Evolutionary conservation across 805 yeast species (phyloP), one percentile per base, ranked within the genome.

Genomic region (Kodamaea kakaduensis): DNA sequence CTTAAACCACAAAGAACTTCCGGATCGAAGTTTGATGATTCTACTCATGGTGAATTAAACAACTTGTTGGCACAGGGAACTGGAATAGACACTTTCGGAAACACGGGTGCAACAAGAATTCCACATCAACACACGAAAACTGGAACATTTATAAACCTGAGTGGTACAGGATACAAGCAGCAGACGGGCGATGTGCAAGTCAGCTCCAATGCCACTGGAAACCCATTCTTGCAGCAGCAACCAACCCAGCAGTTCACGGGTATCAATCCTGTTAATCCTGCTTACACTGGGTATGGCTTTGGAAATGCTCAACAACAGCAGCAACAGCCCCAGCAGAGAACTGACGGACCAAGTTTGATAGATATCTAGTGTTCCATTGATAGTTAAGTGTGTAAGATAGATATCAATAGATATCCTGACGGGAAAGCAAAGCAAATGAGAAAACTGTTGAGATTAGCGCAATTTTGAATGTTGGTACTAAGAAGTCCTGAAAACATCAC

Each of bases 101-200:
- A 86, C 59, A 78, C 83, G 12, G 95, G 95, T 36, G 81, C 77
- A 14, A 58, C 78, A 6, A 79, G 96, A 64, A 75, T 90, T 37
- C 96, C 97, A 3, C 94, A 95, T 30, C 97, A 90, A 53, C 90
- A 84, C 56, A 90, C 97, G 1, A 77, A 75, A 46, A 79, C 93
- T 2, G 79, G 81, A 4, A 80, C 77, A 12, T 88, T 89, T 55
- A 73, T 90, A 49, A 87, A 84, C 59, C 84, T 96, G 16, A 81
- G 84, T 42, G 97, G 96, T 50, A 84, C 90, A 5, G 96, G 95
- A 21, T 75, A 67, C 50, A 77, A 65, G 47, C 82, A 77, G 47
- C 67, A 64, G 25, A 43, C 53, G 9, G 56, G 61, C 16, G 64
- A 61, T 21, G 53, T 46, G 17, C 51, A 52, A 16, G 43, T 67